Conservation (phyloP, 345 rosid genomes). For the Pistacia vera region DNA sequence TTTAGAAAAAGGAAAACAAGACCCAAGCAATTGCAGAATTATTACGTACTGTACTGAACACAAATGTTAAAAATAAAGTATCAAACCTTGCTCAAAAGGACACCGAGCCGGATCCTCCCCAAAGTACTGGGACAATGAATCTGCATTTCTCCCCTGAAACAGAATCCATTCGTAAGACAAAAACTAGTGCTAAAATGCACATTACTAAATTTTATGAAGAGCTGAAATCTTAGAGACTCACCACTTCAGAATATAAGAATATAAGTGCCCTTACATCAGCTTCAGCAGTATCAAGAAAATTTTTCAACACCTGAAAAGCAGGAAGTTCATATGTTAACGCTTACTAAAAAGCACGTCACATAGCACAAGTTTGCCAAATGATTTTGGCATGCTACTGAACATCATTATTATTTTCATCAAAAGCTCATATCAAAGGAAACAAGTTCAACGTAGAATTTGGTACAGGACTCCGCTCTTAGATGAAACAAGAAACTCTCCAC, state of each 20-base stretch:
- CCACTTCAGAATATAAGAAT: conserved; percentile 86
- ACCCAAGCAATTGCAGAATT: neutral
- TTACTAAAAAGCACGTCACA: neutral
- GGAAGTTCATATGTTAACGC: neutral
- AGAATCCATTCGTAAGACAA: conserved; percentile 17
- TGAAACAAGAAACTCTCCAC: neutral
- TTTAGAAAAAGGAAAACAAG: neutral
- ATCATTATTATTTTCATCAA: neutral
- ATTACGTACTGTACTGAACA: neutral
- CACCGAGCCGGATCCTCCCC: conserved; percentile 99
- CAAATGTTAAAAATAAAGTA: neutral
- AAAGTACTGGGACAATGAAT: conserved; percentile 90
- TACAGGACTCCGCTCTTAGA: neutral
- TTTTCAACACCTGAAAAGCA: conserved; percentile 63
- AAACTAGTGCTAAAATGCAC: conserved; percentile 11
- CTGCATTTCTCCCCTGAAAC: conserved; percentile 93
- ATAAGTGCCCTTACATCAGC: conserved; percentile 81
- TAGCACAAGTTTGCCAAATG: neutral
- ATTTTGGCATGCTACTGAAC: neutral
- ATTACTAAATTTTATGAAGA: neutral
- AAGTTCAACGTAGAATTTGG: neutral
- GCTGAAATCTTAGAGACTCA: conserved; percentile 36
- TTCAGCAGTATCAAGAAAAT: conserved; percentile 88
- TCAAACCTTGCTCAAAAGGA: conserved; percentile 96
- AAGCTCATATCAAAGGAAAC: neutral